Base-by-base conservation (phyloP, 345 rosid species). In the Anastatica hierochuntica region DNA sequence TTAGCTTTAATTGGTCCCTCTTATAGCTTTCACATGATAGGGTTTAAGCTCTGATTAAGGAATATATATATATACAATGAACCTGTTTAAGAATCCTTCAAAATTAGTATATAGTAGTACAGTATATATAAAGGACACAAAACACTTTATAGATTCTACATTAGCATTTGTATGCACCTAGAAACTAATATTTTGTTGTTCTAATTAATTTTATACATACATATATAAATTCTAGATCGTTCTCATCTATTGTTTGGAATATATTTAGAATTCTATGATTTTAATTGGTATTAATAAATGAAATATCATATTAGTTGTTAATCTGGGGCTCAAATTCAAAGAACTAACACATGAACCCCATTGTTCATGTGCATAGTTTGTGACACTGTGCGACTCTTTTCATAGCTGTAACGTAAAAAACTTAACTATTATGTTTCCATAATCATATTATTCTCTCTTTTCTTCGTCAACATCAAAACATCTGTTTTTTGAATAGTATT, bases 271-370 rank as follows among this genome's bases (percentile, higher is more conserved):
- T n/a, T n/a, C n/a, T n/a, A n/a, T n/a, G n/a, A n/a, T n/a, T 31
- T 6, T 31, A 24, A 0, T 33, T 9, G 13, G 10, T 24, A 18
- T 9, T 15, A 41, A 12, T 30, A 18, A 43, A 41, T 14, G 39
- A 56, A 17, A 26, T 49, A 45, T 18, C 23, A 45, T 44, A 56
- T 17, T 49, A 42, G 46, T 35, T 48, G n/a, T n/a, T 49, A 27
- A 37, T 24, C 7, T 49, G 53, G 53, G 53, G 27, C 53, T 44
- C 24, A 49, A 40, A 65, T 65, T 64, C 53, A 49, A 43, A 65
- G 39, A 57, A 15, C n/a, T 26, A 65, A 65, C 70, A 56, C 69
- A 64, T 64, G 69, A 64, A 64, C 56, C 36, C 63, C 56, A 64
- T 56, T 64, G 53, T 64, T 56, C 69, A 64, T 49, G 53, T 57